A percentile compares a stretch with the other conserved stretches of the same genome.
Conservation (phyloP, 2,329 filamentous ascomycete genomes). For the Dactylellina sp. region DNA sequence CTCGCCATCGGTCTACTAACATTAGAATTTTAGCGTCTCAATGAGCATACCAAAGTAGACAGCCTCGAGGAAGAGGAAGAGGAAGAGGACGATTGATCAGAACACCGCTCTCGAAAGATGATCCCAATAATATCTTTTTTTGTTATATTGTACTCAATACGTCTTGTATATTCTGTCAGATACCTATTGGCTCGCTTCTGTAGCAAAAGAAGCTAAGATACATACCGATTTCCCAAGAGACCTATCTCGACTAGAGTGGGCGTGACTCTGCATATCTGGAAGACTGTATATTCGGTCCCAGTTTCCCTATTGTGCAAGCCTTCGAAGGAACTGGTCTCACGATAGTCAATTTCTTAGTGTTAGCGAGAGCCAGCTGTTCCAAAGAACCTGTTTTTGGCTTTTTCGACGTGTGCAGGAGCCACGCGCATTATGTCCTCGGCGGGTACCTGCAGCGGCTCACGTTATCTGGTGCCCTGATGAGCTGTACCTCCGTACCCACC, state of each 20-base stretch:
- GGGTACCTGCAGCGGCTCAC: slow-evolving; percentile 53
- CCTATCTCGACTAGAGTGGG: not conserved
- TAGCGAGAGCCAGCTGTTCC: not conserved
- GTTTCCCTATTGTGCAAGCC: not conserved
- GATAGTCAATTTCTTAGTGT: too few species aligned
- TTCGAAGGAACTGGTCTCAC: too few species aligned
- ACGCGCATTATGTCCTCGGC: slow-evolving; percentile 7
- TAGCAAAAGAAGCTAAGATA: not conserved
- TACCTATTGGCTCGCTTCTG: slow-evolving; percentile 3
- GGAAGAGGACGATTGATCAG: slow-evolving; percentile 47
- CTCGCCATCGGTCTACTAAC: slow-evolving; percentile 1
- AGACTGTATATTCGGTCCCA: not conserved
- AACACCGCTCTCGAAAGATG: not conserved
- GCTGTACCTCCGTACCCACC: slow-evolving; percentile 37
- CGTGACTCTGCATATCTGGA: not conserved
- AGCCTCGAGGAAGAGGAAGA: slow-evolving; percentile 55
- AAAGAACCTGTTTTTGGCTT: not conserved
- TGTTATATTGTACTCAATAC: slow-evolving; percentile 15
- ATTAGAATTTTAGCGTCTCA: slow-evolving; percentile 26
- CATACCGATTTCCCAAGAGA: not conserved
- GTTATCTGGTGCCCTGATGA: slow-evolving; percentile 43
- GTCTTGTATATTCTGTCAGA: slow-evolving; percentile 5
- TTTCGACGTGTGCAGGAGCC: slow-evolving; percentile 9
- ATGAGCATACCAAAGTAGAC: slow-evolving; percentile 54
- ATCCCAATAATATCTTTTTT: not conserved